Conservation (phyloP, 2,329 filamentous ascomycete species). For the Colletotrichum navitas region DNA sequence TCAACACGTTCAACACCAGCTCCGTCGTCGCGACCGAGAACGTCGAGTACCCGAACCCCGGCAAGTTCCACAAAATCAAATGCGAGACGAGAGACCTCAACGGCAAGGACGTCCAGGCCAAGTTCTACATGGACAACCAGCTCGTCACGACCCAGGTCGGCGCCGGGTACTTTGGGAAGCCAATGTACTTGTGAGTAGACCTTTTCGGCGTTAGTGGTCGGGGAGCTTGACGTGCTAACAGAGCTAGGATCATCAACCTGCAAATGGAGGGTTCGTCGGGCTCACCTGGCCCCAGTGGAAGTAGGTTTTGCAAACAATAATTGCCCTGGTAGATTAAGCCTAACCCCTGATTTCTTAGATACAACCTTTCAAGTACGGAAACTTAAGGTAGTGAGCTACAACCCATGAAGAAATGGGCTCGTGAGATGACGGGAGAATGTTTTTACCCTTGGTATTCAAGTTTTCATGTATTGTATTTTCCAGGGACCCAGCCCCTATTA, state of each 20-base stretch:
- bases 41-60: conserved; percentile 60
- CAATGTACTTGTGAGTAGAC: conserved; percentile 57
- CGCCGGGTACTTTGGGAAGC: conserved; percentile 61
- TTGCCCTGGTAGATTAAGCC: background rate
- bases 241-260: conserved; percentile 56
- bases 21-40: conserved; percentile 60
- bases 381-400: conserved; percentile 23
- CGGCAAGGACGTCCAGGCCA: conserved; percentile 63
- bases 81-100: conserved; percentile 65
- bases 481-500: fast-evolving
- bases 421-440: background rate
- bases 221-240: conserved; percentile 1
- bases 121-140: conserved; percentile 66
- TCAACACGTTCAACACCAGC: conserved; percentile 67
- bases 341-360: background rate
- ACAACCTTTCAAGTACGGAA: conserved; percentile 33
- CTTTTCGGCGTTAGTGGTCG: background rate
- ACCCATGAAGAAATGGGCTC: background rate
- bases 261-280: conserved; percentile 62
- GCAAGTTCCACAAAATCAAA: conserved; percentile 62
- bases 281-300: conserved; percentile 52
- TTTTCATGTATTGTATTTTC: background rate
- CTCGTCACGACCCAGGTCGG: conserved; percentile 64
- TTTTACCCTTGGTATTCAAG: background rate
- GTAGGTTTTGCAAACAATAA: conserved; percentile 22